Percentiles rank a stretch among this genome's conserved stretches.
phyloP scores from a whole-genome alignment of 1,284 basidiomycete species.

The Leccinum pachyderme region DNA sequence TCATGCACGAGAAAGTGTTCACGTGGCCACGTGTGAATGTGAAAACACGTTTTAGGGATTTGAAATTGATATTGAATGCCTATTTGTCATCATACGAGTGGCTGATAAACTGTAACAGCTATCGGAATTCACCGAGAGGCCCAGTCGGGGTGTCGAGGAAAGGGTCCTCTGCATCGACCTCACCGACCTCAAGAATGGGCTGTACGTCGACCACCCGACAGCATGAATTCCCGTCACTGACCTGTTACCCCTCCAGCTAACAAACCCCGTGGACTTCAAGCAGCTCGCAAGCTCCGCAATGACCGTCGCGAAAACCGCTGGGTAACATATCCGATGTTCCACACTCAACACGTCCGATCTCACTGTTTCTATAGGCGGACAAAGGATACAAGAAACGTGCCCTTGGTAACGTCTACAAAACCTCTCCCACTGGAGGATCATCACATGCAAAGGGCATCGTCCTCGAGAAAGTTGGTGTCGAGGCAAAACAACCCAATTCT shows the following conservation, averaged over 20 bases:
- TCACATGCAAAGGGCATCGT: conserved; percentile 99
- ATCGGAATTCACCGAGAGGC: conserved; percentile 27
- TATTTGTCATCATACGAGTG: conserved; percentile 13
- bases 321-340: conserved; percentile 50
- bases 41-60: too few species aligned
- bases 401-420: conserved; percentile 99
- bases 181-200: conserved; percentile 73
- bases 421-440: conserved; percentile 98
- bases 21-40: too few species aligned
- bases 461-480: conserved; percentile 95
- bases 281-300: conserved; percentile 97
- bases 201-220: conserved; percentile 53
- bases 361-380: conserved; percentile 70
- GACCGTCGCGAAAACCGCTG: conserved; percentile 96
- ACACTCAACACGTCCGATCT: conserved; percentile 11
- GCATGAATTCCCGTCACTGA: conserved; percentile 10
- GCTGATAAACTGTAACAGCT: conserved; percentile 38
- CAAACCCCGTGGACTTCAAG: conserved; percentile 99
- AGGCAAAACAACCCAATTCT: conserved; percentile 99
- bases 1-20: background rate
- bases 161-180: conserved; percentile 34
- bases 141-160: conserved; percentile 8
- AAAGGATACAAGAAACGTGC: conserved; percentile 99
- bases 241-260: conserved; percentile 55
- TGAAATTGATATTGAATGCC: background rate